Conservation (phyloP, 2,329 filamentous ascomycete genomes). For the Rosellinia necatrix region DNA sequence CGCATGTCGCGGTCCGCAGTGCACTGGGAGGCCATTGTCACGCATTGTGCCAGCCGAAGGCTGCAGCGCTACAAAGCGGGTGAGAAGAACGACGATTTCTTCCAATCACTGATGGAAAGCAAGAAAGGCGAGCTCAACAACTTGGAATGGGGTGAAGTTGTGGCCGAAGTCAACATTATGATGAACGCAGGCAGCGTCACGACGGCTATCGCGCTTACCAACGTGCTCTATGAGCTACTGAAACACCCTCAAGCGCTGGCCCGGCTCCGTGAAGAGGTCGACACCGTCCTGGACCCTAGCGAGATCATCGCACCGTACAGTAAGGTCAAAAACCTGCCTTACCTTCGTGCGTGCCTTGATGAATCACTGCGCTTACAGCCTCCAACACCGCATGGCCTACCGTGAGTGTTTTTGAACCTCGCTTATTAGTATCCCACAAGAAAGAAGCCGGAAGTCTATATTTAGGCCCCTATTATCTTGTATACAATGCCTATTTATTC, state of each 20-base stretch:
- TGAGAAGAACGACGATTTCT: constrained; percentile 5
- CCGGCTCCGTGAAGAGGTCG: constrained; percentile 5
- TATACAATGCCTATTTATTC: no score
- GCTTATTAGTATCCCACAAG: background rate
- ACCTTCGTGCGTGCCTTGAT: constrained; percentile 5
- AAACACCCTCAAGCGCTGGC: constrained; percentile 4
- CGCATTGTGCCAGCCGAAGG: background rate
- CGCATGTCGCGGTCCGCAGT: constrained; percentile 1
- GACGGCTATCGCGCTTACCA: constrained; percentile 7
- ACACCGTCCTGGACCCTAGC: background rate
- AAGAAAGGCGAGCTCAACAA: constrained; percentile 11
- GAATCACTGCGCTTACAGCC: constrained; percentile 14
- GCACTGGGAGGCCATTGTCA: constrained; percentile 6
- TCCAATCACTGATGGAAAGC: constrained; percentile 10
- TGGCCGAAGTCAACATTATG: constrained; percentile 11
- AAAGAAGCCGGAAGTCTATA: background rate
- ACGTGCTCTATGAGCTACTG: constrained; percentile 12
- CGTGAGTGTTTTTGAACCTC: background rate
- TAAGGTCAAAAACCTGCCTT: constrained; percentile 11
- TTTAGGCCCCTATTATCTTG: background rate
- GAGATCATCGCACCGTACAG: constrained; percentile 7
- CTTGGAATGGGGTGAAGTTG: constrained; percentile 4
- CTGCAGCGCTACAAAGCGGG: constrained; percentile 5
- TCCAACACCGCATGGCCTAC: constrained; percentile 8
- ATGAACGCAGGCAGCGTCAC: constrained; percentile 15